Base-by-base conservation (phyloP, 305 asterid species). In the Plantago coronopus region DNA sequence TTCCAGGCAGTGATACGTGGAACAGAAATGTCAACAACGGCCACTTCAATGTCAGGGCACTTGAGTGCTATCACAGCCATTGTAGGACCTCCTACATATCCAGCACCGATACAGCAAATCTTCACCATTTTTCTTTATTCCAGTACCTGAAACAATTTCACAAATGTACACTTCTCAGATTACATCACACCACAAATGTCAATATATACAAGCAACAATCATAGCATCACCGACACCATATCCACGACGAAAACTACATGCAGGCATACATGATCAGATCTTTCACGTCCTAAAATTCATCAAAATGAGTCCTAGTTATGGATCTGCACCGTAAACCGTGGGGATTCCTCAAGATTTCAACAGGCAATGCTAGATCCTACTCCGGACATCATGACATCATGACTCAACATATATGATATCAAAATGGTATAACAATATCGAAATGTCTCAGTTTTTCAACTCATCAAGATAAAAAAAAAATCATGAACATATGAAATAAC, bases 1-100 rank as follows among this genome's bases (percentile, higher is more conserved):
- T 91, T 91, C 98, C 98, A 91, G 27, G 95, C 95, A 43, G 54
- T 62, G 73, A 91, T 88, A 66, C 98, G 94, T 57, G 94, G 79
- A 49, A 50, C 81, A 56, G 95, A 78, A 60, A 91, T 91, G 72
- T 91, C 98, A 17, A 91, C 98, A 7, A 91, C 98, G 1, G 68
- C 95, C 69, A 88, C 98, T 78, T 91, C 83, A 48, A 88, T 74
- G 17, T 68, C 47, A 17, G 98, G 96, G 71, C 98, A 91, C 74
- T 91, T 91, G 62, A 79, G 85, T 53, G 98, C 98, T 40, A 91
- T 91, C 70, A 91, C 88, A 14, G 96, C 96, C 98, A 91, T 87
- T n/a, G 96, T 91, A 38, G 97, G 97, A n/a, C 97, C 97, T 53
- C 97, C 97, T 8, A 91, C 97, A 68, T 91, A 91, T 25, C 97